Base-by-base conservation (phyloP, 169 alveolate species). In the Eimeria maxima region DNA sequence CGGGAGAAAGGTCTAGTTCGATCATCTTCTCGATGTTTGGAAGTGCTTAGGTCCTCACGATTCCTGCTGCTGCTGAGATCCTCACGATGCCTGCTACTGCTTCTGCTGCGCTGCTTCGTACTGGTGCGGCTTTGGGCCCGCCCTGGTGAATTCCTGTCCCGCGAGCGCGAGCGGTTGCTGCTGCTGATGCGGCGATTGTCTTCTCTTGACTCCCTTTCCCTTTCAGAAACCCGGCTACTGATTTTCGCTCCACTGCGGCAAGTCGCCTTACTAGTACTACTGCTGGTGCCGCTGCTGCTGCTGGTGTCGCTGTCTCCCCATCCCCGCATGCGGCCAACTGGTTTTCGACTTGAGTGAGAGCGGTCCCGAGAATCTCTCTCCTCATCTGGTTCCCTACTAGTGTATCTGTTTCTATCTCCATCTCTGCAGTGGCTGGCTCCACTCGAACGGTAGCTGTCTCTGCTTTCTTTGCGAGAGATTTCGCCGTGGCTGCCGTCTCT, bases 261-360 rank as follows among this genome's bases (percentile, higher is more conserved):
- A 33, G 50, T 42, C 53, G 55, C 8, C 11, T 71, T 42, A 27
- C 60, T 60, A 8, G 60, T 42, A 8, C 90, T 81, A 27, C 93
- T 63, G n/a, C 95, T 74, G 71, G 63, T 65, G 91, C 87, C 53
- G n/a, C 71, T n/a, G 90, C 76, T 74, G 71, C 71, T 74, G 84
- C 89, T 42, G 76, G 74, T 33, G 76, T 60, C 93, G 74, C 44
- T 29, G 55, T 84, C 93, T 7, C 45, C 78, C 93, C 93, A 84
- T 38, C 93, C 93, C 42, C 93, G 74, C 93, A 84, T 84, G 57
- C 93, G 93, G 80, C 93, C 93, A 2, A 84, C 74, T 2, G 93
- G 93, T 20, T 53, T 53, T 45, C 93, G 93, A 22, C 78, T 84
- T 0, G 93, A 84, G 38, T 84, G 78, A 3, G 78, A 60, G n/a